Evolutionary conservation across 1,284 basidiomycete species (phyloP), one percentile per base, ranked within the genome.

Genomic region (Irpex lacteus): DNA sequence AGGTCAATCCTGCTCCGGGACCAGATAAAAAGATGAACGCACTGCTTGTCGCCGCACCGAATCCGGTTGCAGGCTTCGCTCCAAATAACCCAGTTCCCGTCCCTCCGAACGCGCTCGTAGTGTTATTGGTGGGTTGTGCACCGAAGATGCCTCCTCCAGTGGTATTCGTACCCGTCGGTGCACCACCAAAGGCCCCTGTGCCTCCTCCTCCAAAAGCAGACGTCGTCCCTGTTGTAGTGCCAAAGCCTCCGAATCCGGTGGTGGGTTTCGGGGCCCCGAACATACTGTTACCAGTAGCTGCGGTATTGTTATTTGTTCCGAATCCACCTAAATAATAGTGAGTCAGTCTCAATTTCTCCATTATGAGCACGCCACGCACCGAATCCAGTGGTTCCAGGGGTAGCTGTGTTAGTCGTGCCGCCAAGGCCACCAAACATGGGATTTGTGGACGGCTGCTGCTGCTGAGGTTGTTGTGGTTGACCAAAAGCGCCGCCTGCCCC

Each of bases 371-470:
- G 59, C 40, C 70, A 76, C 84, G 68, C 71, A 90, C 90, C 88
- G 76, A 92, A 92, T 65, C 81, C 81, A 63, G 62, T 60, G 18
- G 61, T 60, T 37, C 59, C 64, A 36, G 61, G 65, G n/a, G 65
- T 60, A 26, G 83, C 71, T 32, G 78, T 70, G 11, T 75, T 72
- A 61, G 74, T 76, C 58, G 77, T 70, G 58, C 74, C 74, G 59
- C 77, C 79, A 60, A 88, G 72, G 69, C 82, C 84, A 63, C 90
- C 90, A 74, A 92, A 92, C 88, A 92, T 91, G 53, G 92, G 88
- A 68, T 94, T 93, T 1, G 85, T 82, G 71, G 87, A 87, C 58
- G 88, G 86, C 69, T 82, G 83, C 70, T 86, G 80, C 67, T 80
- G 79, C 67, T 82, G 84, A 60, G 71, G 72, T 63, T 73, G 86